phyloP scores from a whole-genome alignment of 768 basidiomycete genomes.

The Pilatotrama ljubarskyi region DNA sequence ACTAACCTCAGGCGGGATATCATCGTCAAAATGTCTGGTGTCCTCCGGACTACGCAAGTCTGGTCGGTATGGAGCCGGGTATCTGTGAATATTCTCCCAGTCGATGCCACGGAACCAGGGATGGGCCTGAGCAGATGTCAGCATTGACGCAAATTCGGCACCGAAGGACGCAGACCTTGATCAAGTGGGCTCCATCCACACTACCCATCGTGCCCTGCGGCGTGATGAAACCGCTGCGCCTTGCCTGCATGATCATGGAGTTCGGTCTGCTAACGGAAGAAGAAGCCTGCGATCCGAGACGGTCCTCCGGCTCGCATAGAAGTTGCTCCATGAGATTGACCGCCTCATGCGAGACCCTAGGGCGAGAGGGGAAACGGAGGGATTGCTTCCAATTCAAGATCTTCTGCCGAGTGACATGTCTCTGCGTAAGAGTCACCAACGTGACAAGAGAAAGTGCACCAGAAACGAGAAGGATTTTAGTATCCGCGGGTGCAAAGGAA shows the following conservation, averaged over 20 bases:
- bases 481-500: background rate
- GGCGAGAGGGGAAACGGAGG: conserved; percentile 82
- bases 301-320: conserved; percentile 94
- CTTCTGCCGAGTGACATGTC: conserved; percentile 94
- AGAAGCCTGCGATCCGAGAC: conserved; percentile 76
- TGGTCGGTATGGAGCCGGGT: conserved; percentile 87
- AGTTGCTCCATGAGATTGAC: conserved; percentile 85
- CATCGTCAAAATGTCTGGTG: conserved; percentile 92
- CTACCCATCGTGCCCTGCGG: conserved; percentile 47
- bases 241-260: conserved; percentile 70
- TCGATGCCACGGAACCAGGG: conserved; percentile 92
- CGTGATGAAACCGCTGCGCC: conserved; percentile 72
- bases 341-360: conserved; percentile 83
- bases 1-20: conserved; percentile 87
- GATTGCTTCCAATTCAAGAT: conserved; percentile 94
- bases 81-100: conserved; percentile 82
- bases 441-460: background rate
- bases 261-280: conserved; percentile 73
- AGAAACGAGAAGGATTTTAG: background rate
- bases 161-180: conserved; percentile 60
- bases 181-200: conserved; percentile 83
- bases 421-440: conserved; percentile 41
- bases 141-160: background rate
- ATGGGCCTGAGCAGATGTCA: conserved; percentile 55
- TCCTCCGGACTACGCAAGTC: conserved; percentile 81